These are phyloP conservation scores for Colletotrichum echinochloae DNA, from an alignment of 2,329 filamentous ascomycete genomes.

Conservation along the genomic window DNA sequence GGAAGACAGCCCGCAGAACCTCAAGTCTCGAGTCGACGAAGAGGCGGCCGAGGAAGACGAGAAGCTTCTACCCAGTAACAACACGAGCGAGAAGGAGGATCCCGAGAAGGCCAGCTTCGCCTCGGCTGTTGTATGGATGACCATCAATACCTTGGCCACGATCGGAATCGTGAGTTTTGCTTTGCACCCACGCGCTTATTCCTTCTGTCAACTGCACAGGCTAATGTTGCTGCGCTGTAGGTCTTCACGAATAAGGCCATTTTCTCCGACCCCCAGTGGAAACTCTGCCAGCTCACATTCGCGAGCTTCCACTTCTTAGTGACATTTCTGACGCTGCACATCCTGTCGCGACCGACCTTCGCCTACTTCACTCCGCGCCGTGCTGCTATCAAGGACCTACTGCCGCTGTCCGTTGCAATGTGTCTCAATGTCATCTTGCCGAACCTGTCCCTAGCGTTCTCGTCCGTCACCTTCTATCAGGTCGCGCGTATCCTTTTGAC, in stretches of 20 bases:
- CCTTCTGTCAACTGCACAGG: neutral
- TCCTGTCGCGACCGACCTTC: conserved; percentile 69
- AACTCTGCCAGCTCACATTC: conserved; percentile 73
- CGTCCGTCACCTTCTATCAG: conserved; percentile 77
- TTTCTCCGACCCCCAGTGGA: conserved; percentile 72
- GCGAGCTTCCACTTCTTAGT: conserved; percentile 77
- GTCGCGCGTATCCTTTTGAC: conserved; percentile 76
- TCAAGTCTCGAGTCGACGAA: conserved; percentile 49
- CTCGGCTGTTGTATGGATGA: conserved; percentile 66
- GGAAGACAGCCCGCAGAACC: conserved; percentile 49
- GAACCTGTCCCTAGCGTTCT: conserved; percentile 76
- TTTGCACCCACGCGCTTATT: neutral
- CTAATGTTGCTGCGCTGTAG: conserved; percentile 50
- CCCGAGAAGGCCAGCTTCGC: conserved; percentile 51
- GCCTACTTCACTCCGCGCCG: conserved; percentile 70
- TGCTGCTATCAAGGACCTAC: conserved; percentile 65
- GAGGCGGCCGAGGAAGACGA: conserved; percentile 58
- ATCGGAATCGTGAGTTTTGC: conserved; percentile 68
- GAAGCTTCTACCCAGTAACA: conserved; percentile 52
- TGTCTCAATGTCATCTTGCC: conserved; percentile 76
- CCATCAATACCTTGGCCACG: conserved; percentile 71
- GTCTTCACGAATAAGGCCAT: conserved; percentile 79
- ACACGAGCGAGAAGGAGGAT: conserved; percentile 50
- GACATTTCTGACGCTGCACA: conserved; percentile 72
- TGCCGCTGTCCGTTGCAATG: conserved; percentile 76